Conservation (phyloP, 345 rosid species). For the Laguncularia racemosa region DNA sequence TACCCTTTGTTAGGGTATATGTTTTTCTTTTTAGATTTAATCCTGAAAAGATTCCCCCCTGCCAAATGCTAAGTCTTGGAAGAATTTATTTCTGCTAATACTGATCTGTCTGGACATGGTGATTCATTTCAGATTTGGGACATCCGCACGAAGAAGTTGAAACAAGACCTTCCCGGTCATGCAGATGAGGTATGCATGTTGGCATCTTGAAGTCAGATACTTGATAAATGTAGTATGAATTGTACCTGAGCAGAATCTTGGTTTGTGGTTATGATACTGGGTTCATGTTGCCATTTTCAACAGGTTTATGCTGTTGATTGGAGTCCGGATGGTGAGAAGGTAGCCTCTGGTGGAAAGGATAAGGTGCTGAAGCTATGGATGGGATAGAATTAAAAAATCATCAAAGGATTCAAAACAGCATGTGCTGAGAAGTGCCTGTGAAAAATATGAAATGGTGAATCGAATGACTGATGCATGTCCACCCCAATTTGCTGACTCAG, state of each 20-base stretch:
- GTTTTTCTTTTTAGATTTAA: too few species aligned
- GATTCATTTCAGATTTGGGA: slow-evolving; percentile 70
- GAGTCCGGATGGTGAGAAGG: slow-evolving; percentile 99
- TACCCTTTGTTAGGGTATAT: too few species aligned
- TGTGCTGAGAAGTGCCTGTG: too few species aligned
- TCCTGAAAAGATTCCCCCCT: too few species aligned
- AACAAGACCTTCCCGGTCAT: slow-evolving; percentile 96
- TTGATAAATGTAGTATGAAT: neutral
- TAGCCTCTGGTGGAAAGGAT: slow-evolving; percentile 92
- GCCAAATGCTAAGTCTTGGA: too few species aligned
- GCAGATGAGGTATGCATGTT: slow-evolving; percentile 62
- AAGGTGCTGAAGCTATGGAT: slow-evolving; percentile 89
- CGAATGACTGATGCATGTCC: too few species aligned
- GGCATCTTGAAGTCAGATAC: neutral
- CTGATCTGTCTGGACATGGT: neutral
- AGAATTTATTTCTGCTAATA: neutral
- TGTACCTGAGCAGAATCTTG: too few species aligned
- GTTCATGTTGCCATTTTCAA: neutral
- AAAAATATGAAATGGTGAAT: too few species aligned
- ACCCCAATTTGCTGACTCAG: too few species aligned
- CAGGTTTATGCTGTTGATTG: slow-evolving; percentile 93
- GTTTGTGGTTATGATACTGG: too few species aligned
- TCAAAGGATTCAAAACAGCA: too few species aligned
- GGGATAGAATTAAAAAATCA: slow-evolving; percentile 35
- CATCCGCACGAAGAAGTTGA: slow-evolving; percentile 61